phyloP scores from a whole-genome alignment of 495 filamentous ascomycete genomes.

The Extremus antarcticus region DNA sequence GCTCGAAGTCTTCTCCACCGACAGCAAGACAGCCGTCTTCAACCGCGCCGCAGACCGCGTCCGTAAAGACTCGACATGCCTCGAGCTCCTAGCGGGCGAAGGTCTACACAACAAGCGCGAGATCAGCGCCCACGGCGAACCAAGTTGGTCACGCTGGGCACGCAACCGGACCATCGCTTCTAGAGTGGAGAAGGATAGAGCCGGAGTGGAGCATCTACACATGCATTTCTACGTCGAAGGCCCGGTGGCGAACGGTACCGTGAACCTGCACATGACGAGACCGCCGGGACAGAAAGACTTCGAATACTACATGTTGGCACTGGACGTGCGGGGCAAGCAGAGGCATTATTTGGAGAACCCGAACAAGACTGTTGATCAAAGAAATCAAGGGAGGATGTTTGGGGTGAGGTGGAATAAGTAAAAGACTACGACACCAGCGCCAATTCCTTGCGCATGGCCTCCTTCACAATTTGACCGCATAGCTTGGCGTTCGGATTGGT shows the following conservation, averaged over 20 bases:
- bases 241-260: conserved; percentile 60
- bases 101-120: conserved; percentile 43
- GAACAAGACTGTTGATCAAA: conserved; percentile 35
- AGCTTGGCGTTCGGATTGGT: conserved; percentile 84
- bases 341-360: conserved; percentile 50
- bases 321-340: conserved; percentile 58
- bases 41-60: conserved; percentile 77
- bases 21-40: conserved; percentile 78
- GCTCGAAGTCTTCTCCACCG: conserved; percentile 73
- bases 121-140: conserved; percentile 77
- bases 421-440: neutral
- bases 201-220: conserved; percentile 68
- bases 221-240: conserved; percentile 93
- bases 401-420: conserved; percentile 53
- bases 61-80: conserved; percentile 56
- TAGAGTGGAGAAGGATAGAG: conserved; percentile 47
- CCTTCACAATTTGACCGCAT: conserved; percentile 76
- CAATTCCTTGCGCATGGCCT: conserved; percentile 69
- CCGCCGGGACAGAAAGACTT: conserved; percentile 51
- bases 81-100: conserved; percentile 54
- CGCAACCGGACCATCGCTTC: conserved; percentile 67
- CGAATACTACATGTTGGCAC: conserved; percentile 66
- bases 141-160: conserved; percentile 71
- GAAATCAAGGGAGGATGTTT: conserved; percentile 45
- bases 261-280: conserved; percentile 67